phyloP scores from a whole-genome alignment of 805 yeast species.

The Cyberlindnera euphorbiae region DNA sequence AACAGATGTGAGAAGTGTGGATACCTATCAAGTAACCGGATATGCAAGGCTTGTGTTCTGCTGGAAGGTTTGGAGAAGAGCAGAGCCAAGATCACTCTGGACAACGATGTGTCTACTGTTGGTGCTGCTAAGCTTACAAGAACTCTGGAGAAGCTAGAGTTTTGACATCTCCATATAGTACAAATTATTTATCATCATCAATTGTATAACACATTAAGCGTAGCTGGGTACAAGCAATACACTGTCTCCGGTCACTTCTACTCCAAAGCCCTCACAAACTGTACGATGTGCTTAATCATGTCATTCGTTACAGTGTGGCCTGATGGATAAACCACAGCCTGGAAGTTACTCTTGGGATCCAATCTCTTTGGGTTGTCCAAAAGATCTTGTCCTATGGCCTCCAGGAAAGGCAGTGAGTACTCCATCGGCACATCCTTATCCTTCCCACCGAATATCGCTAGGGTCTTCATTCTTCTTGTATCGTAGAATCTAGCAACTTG shows the following conservation, averaged over 20 bases:
- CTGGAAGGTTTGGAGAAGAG: conserved; percentile 78
- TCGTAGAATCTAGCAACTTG: conserved; percentile 11
- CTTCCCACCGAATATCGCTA: conserved; percentile 19
- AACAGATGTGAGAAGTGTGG: conserved; percentile 87
- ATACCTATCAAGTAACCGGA: conserved; percentile 77
- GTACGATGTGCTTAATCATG: conserved; percentile 13
- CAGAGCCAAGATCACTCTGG: conserved; percentile 62
- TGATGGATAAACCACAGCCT: conserved; percentile 15
- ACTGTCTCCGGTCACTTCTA: too few species aligned
- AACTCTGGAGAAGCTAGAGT: conserved; percentile 58
- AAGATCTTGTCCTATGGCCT: background rate
- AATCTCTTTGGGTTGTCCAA: conserved; percentile 1
- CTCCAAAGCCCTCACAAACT: background rate
- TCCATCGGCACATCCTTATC: conserved; percentile 14
- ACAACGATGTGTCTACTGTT: conserved; percentile 43
- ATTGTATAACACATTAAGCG: background rate
- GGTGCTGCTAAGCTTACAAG: conserved; percentile 64
- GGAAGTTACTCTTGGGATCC: conserved; percentile 5
- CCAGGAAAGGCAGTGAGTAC: conserved; percentile 15
- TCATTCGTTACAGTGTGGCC: conserved; percentile 18
- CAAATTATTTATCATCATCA: background rate
- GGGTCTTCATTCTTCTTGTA: conserved; percentile 6
- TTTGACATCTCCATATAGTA: conserved; percentile 30
- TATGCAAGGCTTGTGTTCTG: conserved; percentile 91
- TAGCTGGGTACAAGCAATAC: too few species aligned